These are phyloP conservation scores for Pseudocercospora vitis DNA, from an alignment of 2,329 filamentous ascomycete genomes.

Conservation along the genomic window DNA sequence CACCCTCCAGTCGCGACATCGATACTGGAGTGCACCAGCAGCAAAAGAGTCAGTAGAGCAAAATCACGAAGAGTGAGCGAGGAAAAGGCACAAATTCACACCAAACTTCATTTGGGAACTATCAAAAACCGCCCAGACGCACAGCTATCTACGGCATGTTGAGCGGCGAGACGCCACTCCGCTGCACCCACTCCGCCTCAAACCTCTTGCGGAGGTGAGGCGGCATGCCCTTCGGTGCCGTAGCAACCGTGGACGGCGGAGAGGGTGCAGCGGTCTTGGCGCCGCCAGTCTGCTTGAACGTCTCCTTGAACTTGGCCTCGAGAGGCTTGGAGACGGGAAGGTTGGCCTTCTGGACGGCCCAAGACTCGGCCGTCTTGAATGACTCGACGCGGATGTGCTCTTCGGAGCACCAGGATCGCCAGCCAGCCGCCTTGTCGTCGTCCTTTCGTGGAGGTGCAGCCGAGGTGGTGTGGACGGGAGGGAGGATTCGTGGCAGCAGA, in stretches of 20 bases:
- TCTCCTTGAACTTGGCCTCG: conserved; percentile 9
- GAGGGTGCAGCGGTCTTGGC: not conserved
- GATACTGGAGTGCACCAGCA: no score
- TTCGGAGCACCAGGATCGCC: no score
- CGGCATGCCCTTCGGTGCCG: conserved; percentile 9
- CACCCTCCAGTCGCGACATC: no score
- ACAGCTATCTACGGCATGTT: no score
- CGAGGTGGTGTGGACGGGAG: no score
- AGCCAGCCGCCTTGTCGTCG: no score
- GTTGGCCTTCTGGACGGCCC: conserved; percentile 1
- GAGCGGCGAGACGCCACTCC: not conserved
- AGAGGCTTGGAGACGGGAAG: not conserved
- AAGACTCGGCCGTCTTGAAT: conserved; percentile 5
- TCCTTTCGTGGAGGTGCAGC: no score
- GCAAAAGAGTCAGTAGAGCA: no score
- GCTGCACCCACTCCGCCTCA: conserved; percentile 1
- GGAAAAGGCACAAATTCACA: no score
- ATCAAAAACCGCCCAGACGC: no score
- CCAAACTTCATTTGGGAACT: no score
- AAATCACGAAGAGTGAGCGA: no score
- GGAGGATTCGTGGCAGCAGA: not conserved
- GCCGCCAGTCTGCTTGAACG: conserved; percentile 5
- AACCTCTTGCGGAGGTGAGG: conserved; percentile 12
- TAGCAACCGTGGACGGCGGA: not conserved
- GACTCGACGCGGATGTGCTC: conserved; percentile 4